A percentile compares a stretch with the other conserved stretches of the same genome.
phyloP scores from a whole-genome alignment of 2,329 filamentous ascomycete species.

The Stemphylium lycopersici region DNA sequence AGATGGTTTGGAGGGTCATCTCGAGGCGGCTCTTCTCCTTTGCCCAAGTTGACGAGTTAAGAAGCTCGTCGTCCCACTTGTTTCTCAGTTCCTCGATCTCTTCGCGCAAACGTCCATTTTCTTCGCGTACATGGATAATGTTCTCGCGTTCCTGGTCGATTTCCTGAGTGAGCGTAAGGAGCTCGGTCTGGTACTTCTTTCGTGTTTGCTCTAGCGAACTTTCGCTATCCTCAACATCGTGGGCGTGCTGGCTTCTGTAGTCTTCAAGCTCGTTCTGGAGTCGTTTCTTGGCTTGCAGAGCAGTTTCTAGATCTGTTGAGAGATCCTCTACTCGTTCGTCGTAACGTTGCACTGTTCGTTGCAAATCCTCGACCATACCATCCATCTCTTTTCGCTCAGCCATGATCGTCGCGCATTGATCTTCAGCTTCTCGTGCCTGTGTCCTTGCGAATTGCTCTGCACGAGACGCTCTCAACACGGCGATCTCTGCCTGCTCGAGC shows the following conservation, averaged over 20 bases:
- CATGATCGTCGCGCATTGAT: slow-evolving; percentile 88
- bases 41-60: slow-evolving; percentile 97
- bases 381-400: slow-evolving; percentile 92
- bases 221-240: slow-evolving; percentile 97
- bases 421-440: slow-evolving; percentile 88
- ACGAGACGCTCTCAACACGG: slow-evolving; percentile 87
- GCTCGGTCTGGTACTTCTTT: slow-evolving; percentile 95
- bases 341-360: slow-evolving; percentile 84
- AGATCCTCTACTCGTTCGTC: slow-evolving; percentile 93
- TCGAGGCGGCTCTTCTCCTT: slow-evolving; percentile 96
- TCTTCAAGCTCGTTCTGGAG: slow-evolving; percentile 97
- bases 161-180: slow-evolving; percentile 86
- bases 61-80: slow-evolving; percentile 97
- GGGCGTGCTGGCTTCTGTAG: slow-evolving; percentile 91
- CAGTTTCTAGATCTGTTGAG: slow-evolving; percentile 84
- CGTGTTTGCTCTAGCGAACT: slow-evolving; percentile 94
- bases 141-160: slow-evolving; percentile 93
- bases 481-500: slow-evolving; percentile 94
- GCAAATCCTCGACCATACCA: slow-evolving; percentile 82
- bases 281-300: slow-evolving; percentile 87
- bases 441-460: slow-evolving; percentile 94
- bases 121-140: slow-evolving; percentile 79
- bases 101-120: slow-evolving; percentile 87
- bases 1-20: slow-evolving; percentile 84
- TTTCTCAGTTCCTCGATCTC: slow-evolving; percentile 92